Conservation (phyloP, 768 basidiomycete species). For the Boletus vermiculosoides region DNA sequence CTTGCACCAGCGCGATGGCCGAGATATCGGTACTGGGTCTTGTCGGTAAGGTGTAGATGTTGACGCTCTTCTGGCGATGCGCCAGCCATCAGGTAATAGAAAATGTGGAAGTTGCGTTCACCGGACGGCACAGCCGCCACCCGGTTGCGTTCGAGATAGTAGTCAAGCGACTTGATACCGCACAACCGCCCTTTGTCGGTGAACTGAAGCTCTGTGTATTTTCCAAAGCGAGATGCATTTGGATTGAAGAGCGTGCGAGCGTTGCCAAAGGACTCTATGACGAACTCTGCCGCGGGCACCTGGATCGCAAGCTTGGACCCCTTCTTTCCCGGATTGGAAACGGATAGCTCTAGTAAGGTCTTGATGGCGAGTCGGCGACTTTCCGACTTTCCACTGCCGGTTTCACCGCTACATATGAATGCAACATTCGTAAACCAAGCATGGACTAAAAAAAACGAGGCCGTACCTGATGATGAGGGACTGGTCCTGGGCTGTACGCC, state of each 20-base stretch:
- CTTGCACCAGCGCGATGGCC: slow-evolving; percentile 58
- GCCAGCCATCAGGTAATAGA: slow-evolving; percentile 94
- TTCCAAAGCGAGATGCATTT: slow-evolving; percentile 95
- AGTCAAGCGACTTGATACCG: slow-evolving; percentile 94
- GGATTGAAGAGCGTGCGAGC: slow-evolving; percentile 90
- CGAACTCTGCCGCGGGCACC: slow-evolving; percentile 91
- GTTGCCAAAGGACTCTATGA: slow-evolving; percentile 92
- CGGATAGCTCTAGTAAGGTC: slow-evolving; percentile 84
- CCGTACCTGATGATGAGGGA: slow-evolving; percentile 80
- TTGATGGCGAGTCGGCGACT: slow-evolving; percentile 89
- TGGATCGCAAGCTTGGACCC: slow-evolving; percentile 84
- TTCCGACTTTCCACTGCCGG: slow-evolving; percentile 92
- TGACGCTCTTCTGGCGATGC: slow-evolving; percentile 85
- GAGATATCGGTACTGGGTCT: slow-evolving; percentile 82
- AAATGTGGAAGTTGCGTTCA: slow-evolving; percentile 96
- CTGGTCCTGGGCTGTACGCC: slow-evolving; percentile 91
- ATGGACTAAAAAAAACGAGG: neutral
- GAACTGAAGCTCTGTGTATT: slow-evolving; percentile 98
- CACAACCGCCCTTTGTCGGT: slow-evolving; percentile 84
- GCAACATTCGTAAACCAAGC: neutral
- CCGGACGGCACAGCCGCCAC: slow-evolving; percentile 87
- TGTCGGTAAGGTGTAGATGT: slow-evolving; percentile 81
- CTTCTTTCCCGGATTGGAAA: slow-evolving; percentile 89
- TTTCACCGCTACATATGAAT: slow-evolving; percentile 68
- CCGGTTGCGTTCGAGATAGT: slow-evolving; percentile 89